Conservation (phyloP, 208 protist species). For the Balamuthia mandrillaris region DNA sequence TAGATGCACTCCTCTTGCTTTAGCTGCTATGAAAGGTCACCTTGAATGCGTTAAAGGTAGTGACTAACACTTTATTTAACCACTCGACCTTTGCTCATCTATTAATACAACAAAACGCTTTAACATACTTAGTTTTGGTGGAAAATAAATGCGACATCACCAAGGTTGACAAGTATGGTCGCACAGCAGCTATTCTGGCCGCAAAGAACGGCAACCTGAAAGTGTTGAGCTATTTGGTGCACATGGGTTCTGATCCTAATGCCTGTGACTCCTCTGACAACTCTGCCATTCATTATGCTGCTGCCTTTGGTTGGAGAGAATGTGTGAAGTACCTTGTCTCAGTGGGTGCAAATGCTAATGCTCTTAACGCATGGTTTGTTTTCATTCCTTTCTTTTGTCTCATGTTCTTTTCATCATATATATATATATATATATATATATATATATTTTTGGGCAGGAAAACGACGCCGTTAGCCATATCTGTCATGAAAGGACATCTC, state of each 20-base stretch:
- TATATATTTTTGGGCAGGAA: too few relatives aligned
- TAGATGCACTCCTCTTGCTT: background rate
- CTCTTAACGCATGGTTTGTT: constrained; percentile 53
- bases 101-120: background rate
- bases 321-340: constrained; percentile 5
- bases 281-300: background rate
- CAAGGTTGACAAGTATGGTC: background rate
- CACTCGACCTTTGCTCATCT: too few relatives aligned
- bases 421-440: too few relatives aligned
- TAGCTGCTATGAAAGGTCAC: background rate
- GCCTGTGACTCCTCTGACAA: background rate
- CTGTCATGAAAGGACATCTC: constrained; percentile 47
- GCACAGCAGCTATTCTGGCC: background rate
- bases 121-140: background rate
- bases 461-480: constrained; percentile 35
- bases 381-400: too few relatives aligned
- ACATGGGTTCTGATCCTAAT: background rate
- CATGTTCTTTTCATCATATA: too few relatives aligned
- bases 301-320: constrained; percentile 13
- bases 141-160: background rate
- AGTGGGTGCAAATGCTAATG: background rate
- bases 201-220: background rate
- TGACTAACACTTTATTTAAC: background rate
- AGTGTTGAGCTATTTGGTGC: background rate
- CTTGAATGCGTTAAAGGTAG: background rate